These are phyloP conservation scores for Agastache rugosa DNA, from an alignment of 257 asterid genomes.

Conservation along the genomic window DNA sequence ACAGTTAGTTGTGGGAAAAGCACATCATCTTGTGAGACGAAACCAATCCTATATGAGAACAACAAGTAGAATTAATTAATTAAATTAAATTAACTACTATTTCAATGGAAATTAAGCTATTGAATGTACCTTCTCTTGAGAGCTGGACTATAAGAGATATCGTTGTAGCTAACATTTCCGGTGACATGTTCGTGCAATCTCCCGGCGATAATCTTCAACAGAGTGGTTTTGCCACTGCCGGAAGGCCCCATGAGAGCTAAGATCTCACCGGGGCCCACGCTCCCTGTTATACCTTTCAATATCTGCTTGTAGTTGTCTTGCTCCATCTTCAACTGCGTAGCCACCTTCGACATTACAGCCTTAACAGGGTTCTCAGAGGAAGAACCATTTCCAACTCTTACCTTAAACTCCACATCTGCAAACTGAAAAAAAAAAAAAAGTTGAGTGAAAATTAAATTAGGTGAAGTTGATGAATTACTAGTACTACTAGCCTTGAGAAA, in stretches of 20 bases:
- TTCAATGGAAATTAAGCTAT: too few species aligned
- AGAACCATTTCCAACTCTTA: conserved; percentile 50
- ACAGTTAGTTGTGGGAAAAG: conserved; percentile 90
- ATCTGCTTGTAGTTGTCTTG: conserved; percentile 76
- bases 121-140: conserved; percentile 73
- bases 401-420: conserved; percentile 86
- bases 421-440: conserved; percentile 53
- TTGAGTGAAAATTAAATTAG: background rate
- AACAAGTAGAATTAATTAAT: too few species aligned
- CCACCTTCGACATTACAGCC: conserved; percentile 63
- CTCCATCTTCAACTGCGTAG: conserved; percentile 49
- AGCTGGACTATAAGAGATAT: conserved; percentile 63
- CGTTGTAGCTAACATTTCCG: conserved; percentile 81
- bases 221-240: conserved; percentile 92
- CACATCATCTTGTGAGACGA: conserved; percentile 90
- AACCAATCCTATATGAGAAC: conserved; percentile 67
- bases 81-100: too few species aligned
- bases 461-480: background rate
- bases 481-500: conserved; percentile 66
- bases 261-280: conserved; percentile 85
- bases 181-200: conserved; percentile 71
- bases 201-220: conserved; percentile 80
- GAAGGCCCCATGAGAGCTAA: conserved; percentile 99
- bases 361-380: conserved; percentile 60
- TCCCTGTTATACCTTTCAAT: conserved; percentile 84